Percentiles rank a stretch among this genome's conserved stretches.
phyloP scores from a whole-genome alignment of 805 yeast species.

The Tetrapisispora phaffii region DNA sequence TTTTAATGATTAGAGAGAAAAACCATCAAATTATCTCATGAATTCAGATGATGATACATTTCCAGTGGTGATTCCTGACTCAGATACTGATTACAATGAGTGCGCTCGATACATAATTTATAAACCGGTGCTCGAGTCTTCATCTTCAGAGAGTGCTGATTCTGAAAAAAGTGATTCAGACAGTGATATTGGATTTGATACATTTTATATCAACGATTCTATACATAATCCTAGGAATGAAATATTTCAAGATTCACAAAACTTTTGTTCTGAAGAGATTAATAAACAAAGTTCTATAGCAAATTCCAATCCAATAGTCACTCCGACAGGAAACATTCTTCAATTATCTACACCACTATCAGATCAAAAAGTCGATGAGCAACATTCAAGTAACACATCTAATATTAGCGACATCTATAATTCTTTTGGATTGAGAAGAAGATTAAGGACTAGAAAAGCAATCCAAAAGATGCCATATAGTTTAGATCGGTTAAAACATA shows the following conservation, averaged over 20 bases:
- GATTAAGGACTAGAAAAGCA: conserved; percentile 26
- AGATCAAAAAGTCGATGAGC: neutral
- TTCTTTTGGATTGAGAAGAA: conserved; percentile 6
- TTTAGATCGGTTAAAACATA: conserved; percentile 26
- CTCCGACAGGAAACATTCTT: neutral
- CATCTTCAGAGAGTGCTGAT: neutral
- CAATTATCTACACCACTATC: neutral
- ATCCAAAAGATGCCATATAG: conserved; percentile 31
- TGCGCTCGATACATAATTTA: neutral
- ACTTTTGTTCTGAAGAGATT: neutral
- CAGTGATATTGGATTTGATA: neutral
- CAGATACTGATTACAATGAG: conserved; percentile 1
- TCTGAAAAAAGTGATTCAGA: neutral
- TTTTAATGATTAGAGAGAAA: neutral
- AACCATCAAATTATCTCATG: neutral
- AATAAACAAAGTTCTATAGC: neutral
- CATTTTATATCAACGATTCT: neutral
- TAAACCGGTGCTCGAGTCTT: neutral
- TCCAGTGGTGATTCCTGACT: conserved; percentile 1
- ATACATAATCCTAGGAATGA: neutral
- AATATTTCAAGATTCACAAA: neutral
- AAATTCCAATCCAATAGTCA: neutral
- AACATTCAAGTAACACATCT: too few relatives aligned
- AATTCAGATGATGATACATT: conserved; percentile 1
- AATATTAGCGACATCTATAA: neutral